These are phyloP conservation scores for Xylariaceae sp. DNA, from an alignment of 2,329 filamentous ascomycete species.

Conservation along the genomic window DNA sequence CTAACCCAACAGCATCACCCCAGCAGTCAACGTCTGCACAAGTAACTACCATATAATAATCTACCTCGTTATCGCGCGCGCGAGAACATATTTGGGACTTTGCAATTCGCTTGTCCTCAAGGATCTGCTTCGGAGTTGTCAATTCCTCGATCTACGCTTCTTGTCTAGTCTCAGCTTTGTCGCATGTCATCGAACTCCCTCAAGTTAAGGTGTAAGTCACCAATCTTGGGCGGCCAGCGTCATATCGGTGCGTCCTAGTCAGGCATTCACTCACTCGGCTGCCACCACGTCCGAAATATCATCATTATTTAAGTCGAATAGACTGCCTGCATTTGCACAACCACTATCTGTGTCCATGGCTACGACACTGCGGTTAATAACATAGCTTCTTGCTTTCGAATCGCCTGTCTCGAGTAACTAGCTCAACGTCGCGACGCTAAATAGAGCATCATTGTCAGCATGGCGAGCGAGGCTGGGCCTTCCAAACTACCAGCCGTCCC, in stretches of 20 bases:
- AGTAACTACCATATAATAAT: no score
- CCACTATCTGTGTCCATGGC: conserved; percentile 4
- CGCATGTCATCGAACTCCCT: conserved; percentile 2
- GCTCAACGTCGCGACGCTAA: no score
- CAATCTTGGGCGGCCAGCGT: background rate
- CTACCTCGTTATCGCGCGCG: background rate
- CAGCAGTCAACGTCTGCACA: no score
- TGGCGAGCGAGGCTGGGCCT: conserved; percentile 32
- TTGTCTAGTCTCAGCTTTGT: conserved; percentile 1
- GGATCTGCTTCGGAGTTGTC: no score
- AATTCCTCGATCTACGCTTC: background rate
- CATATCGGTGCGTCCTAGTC: background rate
- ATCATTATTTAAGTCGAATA: background rate
- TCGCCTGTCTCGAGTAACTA: background rate
- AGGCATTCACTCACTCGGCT: conserved; percentile 6
- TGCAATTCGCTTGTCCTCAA: no score
- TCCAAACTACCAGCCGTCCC: conserved; percentile 29
- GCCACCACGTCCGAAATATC: background rate
- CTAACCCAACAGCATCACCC: background rate
- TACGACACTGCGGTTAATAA: background rate
- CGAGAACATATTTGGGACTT: background rate
- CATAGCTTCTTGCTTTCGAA: conserved; percentile 4
- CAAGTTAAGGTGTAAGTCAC: background rate
- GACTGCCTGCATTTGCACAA: background rate
- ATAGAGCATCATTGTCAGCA: conserved; percentile 11